Base-by-base conservation (phyloP, 306 rosid species). In the Cicer bijugum region DNA sequence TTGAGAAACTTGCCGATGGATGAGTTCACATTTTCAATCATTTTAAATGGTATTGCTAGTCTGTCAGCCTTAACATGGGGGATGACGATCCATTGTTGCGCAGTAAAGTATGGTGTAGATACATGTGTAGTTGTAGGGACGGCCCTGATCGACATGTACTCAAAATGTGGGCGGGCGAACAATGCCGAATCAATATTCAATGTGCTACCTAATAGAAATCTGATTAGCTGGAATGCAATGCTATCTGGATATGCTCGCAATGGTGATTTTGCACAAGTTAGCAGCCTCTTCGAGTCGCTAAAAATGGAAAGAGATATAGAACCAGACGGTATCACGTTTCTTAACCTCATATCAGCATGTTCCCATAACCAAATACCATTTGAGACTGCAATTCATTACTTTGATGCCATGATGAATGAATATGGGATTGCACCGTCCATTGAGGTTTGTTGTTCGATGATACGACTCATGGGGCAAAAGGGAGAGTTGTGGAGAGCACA, bases 311-410 rank as follows among this genome's bases (percentile, higher is more conserved):
- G 80, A 40, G 77, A 79, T 63, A 12, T 57, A 56, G 77, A 79
- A 69, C 97, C 97, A 0, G 90, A 91, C 50, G 61, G 82, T 52
- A 82, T 91, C 83, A 89, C 96, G 50, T 91, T 91, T 77, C 93
- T 89, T 44, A 88, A 77, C 69, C 76, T 89, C 66, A 60, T 89
- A 78, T 82, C 80, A 2, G 84, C 86, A 1, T 89, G 91, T 76
- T 87, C 87, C 9, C 85, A 87, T 75, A 61, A 67, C 68, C 77
- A 69, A 74, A 74, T 74, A 56, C 86, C 88, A 20, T 79, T 83
- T 2, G 89, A 87, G 69, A 55, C 51, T 14, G 83, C 82, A 7
- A 64, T 61, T 56, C 12, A 8, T 78, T 86, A 67, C 86, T 69
- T 86, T 8, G 77, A 83, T 35, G 74, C 82, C 10, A 89, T 89